phyloP scores from a whole-genome alignment of 306 rosid species.

The Rubus idaeus region DNA sequence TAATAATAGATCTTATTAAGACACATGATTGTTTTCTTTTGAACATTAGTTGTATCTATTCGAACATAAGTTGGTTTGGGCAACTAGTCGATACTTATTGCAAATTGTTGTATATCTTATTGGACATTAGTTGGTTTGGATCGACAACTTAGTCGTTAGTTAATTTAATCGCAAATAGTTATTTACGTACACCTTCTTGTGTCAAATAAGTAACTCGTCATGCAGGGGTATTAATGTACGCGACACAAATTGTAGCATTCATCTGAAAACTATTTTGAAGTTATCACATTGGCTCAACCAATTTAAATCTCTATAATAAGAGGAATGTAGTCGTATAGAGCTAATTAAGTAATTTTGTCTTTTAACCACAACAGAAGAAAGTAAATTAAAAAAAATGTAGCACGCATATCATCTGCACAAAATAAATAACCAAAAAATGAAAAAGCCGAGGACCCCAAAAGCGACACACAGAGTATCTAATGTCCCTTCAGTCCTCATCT shows the following conservation, averaged over 20 bases:
- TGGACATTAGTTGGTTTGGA: neutral
- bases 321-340: neutral
- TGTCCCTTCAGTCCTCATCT: conserved; percentile 52
- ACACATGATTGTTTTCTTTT: too few species aligned
- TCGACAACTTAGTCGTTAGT: neutral
- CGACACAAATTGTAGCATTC: neutral
- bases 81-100: neutral
- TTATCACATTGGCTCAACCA: neutral
- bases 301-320: too few species aligned
- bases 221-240: too few species aligned
- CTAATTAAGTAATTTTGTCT: neutral
- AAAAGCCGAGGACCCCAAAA: conserved; percentile 40
- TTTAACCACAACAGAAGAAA: neutral
- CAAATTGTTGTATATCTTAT: too few species aligned
- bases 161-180: too few species aligned
- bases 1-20: too few species aligned
- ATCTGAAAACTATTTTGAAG: neutral
- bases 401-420: conserved; percentile 22
- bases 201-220: too few species aligned
- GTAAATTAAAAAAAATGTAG: neutral
- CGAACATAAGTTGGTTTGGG: neutral
- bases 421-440: conserved; percentile 23
- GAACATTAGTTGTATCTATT: too few species aligned
- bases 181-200: too few species aligned
- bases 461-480: conserved; percentile 60